phyloP scores from a whole-genome alignment of 2,329 filamentous ascomycete species.

The Penicillium paneum region DNA sequence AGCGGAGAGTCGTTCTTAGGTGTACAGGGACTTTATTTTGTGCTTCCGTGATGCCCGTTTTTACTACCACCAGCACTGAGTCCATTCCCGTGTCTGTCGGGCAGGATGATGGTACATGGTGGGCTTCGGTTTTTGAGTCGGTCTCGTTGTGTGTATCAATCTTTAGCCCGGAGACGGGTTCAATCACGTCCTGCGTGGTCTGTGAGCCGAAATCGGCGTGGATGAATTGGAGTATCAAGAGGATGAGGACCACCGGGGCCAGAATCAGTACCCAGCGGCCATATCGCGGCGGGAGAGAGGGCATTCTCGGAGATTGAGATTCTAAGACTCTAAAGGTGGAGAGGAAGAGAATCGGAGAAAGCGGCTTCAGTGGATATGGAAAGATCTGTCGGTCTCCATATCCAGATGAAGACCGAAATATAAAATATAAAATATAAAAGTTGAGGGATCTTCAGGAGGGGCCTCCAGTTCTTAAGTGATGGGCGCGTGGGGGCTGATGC shows the following conservation, averaged over 20 bases:
- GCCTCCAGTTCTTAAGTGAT: constrained; percentile 1
- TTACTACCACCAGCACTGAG: constrained; percentile 55
- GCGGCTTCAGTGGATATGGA: not conserved
- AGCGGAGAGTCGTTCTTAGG: constrained; percentile 53
- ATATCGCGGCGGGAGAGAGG: constrained; percentile 19
- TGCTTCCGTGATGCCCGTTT: constrained; percentile 58
- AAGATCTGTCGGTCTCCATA: constrained; percentile 1
- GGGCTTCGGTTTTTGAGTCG: not conserved
- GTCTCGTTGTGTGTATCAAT: constrained; percentile 1
- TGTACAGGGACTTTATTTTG: constrained; percentile 54
- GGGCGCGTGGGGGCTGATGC: constrained; percentile 10
- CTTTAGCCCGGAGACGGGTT: not conserved
- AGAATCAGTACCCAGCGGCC: constrained; percentile 20
- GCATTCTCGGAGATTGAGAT: constrained; percentile 9
- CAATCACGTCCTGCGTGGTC: constrained; percentile 8
- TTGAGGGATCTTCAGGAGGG: constrained; percentile 6
- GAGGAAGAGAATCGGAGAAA: constrained; percentile 19
- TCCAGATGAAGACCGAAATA: constrained; percentile 3
- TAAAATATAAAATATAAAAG: not conserved
- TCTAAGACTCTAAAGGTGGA: not conserved
- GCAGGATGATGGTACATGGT: constrained; percentile 20
- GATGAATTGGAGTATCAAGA: constrained; percentile 17
- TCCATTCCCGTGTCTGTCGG: constrained; percentile 43
- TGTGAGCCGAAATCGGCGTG: constrained; percentile 2
- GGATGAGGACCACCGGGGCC: constrained; percentile 11